Base-by-base conservation (phyloP, 768 basidiomycete species). In the Naematelia encephala region DNA sequence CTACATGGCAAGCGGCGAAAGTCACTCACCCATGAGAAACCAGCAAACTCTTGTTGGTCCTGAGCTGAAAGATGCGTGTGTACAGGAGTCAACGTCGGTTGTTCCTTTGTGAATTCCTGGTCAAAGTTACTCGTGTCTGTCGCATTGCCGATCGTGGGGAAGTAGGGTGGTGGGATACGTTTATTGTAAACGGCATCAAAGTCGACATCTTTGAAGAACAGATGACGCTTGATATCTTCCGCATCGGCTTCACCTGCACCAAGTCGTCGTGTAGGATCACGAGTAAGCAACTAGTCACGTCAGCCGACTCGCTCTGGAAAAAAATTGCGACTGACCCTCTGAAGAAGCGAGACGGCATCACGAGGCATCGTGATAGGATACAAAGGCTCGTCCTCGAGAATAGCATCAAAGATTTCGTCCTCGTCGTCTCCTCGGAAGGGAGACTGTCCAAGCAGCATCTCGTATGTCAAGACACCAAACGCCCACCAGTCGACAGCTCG, bases 401-500 rank as follows among this genome's bases (percentile, higher is more conserved):
- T 98, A 42, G 96, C 96, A 77, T 99, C 96, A 76, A 98, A 99
- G 60, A 99, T 98, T 81, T 99, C 96, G 73, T 99, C 96, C 77
- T 98, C 96, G 67, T 98, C 96, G 69, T 99, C 96, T 57, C 96
- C 96, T 46, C 93, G 87, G 87, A 99, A 99, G 2, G 96, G 96
- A 3, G 96, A 98, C 79, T 98, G 96, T 47, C 96, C 96, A 23
- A 98, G 82, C 54, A 99, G 79, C 96, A 99, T 99, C 80, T 99
- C 96, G 75, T 99, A 99, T 23, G 89, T 97, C 68, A 99, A 79
- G 3, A 99, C 96, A 64, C 96, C 96, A 76, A 98, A 98, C 12
- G 96, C 96, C 96, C 96, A 99, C 96, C 96, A 99, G 75, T 99
- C 96, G 43, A 99, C 96, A 11, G 96, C 94, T 39, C 92, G 90